Base-by-base conservation (phyloP, 306 rosid genomes). In the Hippophae gyantsensis region DNA sequence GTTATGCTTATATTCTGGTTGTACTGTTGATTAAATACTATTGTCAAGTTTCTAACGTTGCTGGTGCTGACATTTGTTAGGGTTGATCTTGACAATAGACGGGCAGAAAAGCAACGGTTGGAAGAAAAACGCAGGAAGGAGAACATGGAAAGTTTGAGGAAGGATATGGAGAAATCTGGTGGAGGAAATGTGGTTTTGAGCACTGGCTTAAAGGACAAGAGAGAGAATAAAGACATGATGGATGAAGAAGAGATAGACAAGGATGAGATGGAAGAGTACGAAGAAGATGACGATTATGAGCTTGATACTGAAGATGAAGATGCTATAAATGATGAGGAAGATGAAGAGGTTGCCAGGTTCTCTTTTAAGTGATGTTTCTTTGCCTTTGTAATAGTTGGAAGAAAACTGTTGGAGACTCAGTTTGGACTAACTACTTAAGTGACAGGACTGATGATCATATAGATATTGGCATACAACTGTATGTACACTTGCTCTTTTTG, bases 21-120 rank as follows among this genome's bases (percentile, higher is more conserved):
- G 54, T 44, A 6, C 14, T 44, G 59, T 56, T 11, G 8, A 10
- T 62, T 40, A 61, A 6, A 14, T 43, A 18, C 32, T 42, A 56
- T 47, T 32, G 62, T 48, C 64, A 27, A 52, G 59, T 58, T 73
- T 52, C 50, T 59, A 48, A 50, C 73, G 57, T 10, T n/a, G 55
- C 2, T 12, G 9, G 43, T 11, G 56, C 41, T 62, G 43, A 26
- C 76, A 48, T 50, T 68, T 46, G 69, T 54, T 46, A 87, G 96
- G 82, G 79, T 76, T 62, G 98, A 85, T 71, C 87, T 87, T 56
- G 96, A 90, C 66, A 79, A 87, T 75, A 85, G 96, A 68, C 62
- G 77, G 42, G 86, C 72, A 7, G 95, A 90, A 72, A 90, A 83
- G 81, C 72, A 70, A 18, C 89, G 81, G 7, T 72, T 90, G 68